These are phyloP conservation scores for Fomitopsis pinicola DNA, from an alignment of 1,284 basidiomycete genomes.

Conservation along the genomic window DNA sequence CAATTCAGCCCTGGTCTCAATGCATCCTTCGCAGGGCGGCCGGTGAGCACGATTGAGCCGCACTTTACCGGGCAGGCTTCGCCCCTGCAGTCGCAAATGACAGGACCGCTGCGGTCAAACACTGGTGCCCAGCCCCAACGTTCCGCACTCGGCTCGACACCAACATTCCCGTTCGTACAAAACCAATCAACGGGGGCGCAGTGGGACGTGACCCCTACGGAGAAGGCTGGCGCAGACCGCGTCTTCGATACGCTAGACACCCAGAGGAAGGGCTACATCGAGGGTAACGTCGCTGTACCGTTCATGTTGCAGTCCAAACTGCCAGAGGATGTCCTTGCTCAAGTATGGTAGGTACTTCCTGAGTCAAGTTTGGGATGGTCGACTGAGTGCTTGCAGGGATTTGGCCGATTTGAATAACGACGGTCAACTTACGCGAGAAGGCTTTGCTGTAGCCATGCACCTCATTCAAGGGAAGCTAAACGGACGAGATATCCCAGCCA, in stretches of 20 bases:
- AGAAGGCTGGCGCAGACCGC: slow-evolving; percentile 78
- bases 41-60: slow-evolving; percentile 40
- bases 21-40: slow-evolving; percentile 32
- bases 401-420: slow-evolving; percentile 89
- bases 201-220: slow-evolving; percentile 86
- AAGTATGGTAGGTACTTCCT: slow-evolving; percentile 71
- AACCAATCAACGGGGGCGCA: slow-evolving; percentile 25
- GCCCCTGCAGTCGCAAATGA: slow-evolving; percentile 37
- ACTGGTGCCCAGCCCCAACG: slow-evolving; percentile 42
- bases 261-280: slow-evolving; percentile 76
- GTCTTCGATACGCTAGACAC: slow-evolving; percentile 86
- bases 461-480: slow-evolving; percentile 87
- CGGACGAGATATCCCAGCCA: slow-evolving; percentile 78
- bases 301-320: slow-evolving; percentile 95
- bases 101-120: slow-evolving; percentile 41
- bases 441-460: slow-evolving; percentile 96
- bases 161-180: slow-evolving; percentile 21
- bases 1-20: slow-evolving; percentile 48
- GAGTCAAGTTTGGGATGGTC: background rate
- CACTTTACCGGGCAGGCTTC: slow-evolving; percentile 60
- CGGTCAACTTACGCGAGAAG: slow-evolving; percentile 85
- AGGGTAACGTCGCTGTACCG: slow-evolving; percentile 92
- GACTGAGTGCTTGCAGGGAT: slow-evolving; percentile 61
- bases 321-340: slow-evolving; percentile 80
- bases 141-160: slow-evolving; percentile 28